Percentiles rank a stretch among this genome's conserved stretches.
Evolutionary conservation across 1,284 basidiomycete genomes (phyloP).

Genomic region (Boletus semigastroideus): DNA sequence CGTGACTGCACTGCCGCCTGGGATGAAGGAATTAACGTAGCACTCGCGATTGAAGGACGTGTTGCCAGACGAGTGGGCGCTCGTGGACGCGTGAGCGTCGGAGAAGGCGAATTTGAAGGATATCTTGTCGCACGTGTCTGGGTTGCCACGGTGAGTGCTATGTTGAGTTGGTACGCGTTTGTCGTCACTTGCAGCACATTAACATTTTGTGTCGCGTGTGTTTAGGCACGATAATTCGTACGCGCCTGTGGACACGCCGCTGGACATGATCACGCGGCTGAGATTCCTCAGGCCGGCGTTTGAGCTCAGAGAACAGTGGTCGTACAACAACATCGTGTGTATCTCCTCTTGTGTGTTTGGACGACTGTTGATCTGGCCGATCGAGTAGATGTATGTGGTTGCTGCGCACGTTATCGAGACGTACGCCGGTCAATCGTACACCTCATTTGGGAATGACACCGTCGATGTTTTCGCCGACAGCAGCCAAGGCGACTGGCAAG

Average conservation of each 20-base stretch:
- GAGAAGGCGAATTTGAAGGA: slow-evolving; percentile 37
- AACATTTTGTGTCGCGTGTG: too few relatives aligned
- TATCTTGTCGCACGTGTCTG: slow-evolving; percentile 40
- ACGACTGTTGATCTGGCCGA: neutral
- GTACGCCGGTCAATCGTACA: slow-evolving; percentile 35
- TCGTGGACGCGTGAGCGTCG: slow-evolving; percentile 37
- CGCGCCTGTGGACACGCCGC: slow-evolving; percentile 26
- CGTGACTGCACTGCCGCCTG: slow-evolving; percentile 28
- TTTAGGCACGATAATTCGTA: slow-evolving; percentile 36
- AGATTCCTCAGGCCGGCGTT: slow-evolving; percentile 36
- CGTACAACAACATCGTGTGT: slow-evolving; percentile 42
- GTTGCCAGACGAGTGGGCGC: slow-evolving; percentile 35
- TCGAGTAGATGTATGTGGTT: slow-evolving; percentile 37
- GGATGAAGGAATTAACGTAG: slow-evolving; percentile 35
- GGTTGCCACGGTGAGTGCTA: slow-evolving; percentile 33
- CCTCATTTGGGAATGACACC: slow-evolving; percentile 34
- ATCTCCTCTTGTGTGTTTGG: neutral
- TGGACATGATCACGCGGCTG: slow-evolving; percentile 32
- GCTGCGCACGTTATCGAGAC: slow-evolving; percentile 35
- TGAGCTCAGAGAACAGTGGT: slow-evolving; percentile 41
- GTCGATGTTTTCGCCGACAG: slow-evolving; percentile 37
- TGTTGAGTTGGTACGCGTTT: neutral
- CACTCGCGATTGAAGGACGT: slow-evolving; percentile 37
- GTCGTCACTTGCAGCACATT: too few relatives aligned
- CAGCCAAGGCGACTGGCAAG: slow-evolving; percentile 33